phyloP scores from a whole-genome alignment of 257 asterid species.

The Scutellaria minor region DNA sequence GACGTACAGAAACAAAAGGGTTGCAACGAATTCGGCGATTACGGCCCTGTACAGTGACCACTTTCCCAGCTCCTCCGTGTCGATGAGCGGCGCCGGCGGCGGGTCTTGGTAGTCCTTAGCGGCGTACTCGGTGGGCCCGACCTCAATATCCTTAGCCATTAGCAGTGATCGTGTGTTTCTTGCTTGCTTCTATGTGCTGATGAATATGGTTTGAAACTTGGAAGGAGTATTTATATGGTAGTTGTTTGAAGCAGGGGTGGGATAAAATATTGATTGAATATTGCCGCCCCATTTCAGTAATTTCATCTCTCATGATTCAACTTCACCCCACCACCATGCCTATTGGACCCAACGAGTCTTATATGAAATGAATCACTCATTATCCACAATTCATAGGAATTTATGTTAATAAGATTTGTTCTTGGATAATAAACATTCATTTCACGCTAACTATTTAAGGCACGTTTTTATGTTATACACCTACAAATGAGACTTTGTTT shows the following conservation, averaged over 20 bases:
- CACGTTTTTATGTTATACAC: too few species aligned
- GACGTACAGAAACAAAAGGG: conserved; percentile 63
- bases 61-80: conserved; percentile 58
- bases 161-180: not conserved
- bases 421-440: too few species aligned
- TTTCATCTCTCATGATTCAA: conserved; percentile 1
- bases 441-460: too few species aligned
- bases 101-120: conserved; percentile 76
- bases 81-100: conserved; percentile 65
- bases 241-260: not conserved
- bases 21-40: conserved; percentile 80
- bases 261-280: not conserved
- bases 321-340: too few species aligned
- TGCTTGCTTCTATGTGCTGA: not conserved
- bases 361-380: too few species aligned
- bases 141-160: conserved; percentile 66
- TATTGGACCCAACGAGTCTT: too few species aligned
- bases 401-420: too few species aligned
- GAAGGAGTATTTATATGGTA: conserved; percentile 51
- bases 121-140: conserved; percentile 48
- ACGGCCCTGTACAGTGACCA: conserved; percentile 83
- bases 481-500: too few species aligned
- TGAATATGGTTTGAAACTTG: conserved; percentile 23
- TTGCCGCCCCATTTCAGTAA: conserved; percentile 45
- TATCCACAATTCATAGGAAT: too few species aligned